Evolutionary conservation across 2,329 filamentous ascomycete species (phyloP).

Genomic region (Fusarium coicis): DNA sequence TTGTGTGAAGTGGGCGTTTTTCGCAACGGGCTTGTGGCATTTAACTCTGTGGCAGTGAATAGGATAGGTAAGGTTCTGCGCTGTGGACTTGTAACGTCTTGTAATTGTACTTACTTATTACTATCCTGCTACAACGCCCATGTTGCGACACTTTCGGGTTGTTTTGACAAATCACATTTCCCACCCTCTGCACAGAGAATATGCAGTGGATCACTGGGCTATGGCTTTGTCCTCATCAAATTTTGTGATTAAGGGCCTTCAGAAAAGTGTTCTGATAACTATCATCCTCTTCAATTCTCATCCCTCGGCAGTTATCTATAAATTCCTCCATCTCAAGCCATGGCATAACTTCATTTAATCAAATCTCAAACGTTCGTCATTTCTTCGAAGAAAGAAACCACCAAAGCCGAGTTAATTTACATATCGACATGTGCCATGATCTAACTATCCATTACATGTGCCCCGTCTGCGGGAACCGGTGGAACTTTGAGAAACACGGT

Average conservation of each 20-base stretch:
- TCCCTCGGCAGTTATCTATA: not conserved
- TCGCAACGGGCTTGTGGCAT: not conserved
- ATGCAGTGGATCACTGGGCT: not conserved
- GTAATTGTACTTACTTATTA: not conserved
- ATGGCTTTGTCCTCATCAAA: rapidly evolving
- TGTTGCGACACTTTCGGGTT: not conserved
- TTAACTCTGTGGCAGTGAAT: not conserved
- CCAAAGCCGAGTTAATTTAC: rapidly evolving
- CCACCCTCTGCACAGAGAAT: not conserved
- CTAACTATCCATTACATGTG: conserved; percentile 15
- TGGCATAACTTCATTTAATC: too few relatives aligned
- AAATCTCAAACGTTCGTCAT: rapidly evolving
- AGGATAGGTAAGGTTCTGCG: not conserved
- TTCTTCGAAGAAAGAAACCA: rapidly evolving
- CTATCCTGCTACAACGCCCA: not conserved
- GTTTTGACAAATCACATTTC: not conserved
- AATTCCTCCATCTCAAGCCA: not conserved
- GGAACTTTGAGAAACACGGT: conserved; percentile 15
- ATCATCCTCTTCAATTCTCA: not conserved
- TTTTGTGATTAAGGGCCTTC: not conserved
- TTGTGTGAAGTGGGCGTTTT: not conserved
- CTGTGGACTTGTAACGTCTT: not conserved
- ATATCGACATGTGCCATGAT: not conserved
- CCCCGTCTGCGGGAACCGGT: not conserved
- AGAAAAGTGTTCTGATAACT: rapidly evolving